phyloP scores from a whole-genome alignment of 2,329 filamentous ascomycete species.

The Elsinoe necatrix region DNA sequence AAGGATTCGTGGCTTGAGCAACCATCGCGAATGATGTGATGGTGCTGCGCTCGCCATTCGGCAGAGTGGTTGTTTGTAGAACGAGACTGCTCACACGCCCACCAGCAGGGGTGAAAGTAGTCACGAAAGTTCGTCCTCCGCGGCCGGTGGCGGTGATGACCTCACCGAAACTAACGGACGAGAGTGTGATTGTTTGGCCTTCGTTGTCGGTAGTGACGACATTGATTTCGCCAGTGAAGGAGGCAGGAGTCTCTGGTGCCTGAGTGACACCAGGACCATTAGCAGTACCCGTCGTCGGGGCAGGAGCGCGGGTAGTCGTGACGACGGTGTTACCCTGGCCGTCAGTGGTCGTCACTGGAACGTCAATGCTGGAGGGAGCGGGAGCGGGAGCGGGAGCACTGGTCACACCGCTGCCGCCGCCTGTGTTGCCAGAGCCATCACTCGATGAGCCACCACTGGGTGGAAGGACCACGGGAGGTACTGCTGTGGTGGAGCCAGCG shows the following conservation, averaged over 20 bases:
- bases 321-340: constrained; percentile 24
- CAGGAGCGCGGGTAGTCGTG: constrained; percentile 32
- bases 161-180: constrained; percentile 29
- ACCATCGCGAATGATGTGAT: constrained; percentile 39
- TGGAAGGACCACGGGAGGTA: constrained; percentile 32
- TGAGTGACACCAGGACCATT: constrained; percentile 32
- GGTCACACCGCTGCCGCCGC: constrained; percentile 30
- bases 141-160: constrained; percentile 38
- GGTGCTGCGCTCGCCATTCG: constrained; percentile 32
- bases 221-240: constrained; percentile 25
- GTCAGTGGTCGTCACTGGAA: constrained; percentile 27
- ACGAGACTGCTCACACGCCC: constrained; percentile 34
- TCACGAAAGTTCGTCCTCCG: constrained; percentile 34
- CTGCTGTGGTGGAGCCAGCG: constrained; percentile 13
- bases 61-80: constrained; percentile 29
- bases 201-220: constrained; percentile 33
- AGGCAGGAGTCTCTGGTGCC: constrained; percentile 32
- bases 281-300: constrained; percentile 1
- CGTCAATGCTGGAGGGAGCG: constrained; percentile 26
- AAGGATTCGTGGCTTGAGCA: constrained; percentile 22
- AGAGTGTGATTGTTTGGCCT: constrained; percentile 32
- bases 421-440: constrained; percentile 24
- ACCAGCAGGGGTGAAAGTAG: constrained; percentile 40
- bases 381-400: constrained; percentile 19
- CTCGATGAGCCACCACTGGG: constrained; percentile 34